Conservation (phyloP, 257 asterid genomes). For the Gynochthodes officinalis region DNA sequence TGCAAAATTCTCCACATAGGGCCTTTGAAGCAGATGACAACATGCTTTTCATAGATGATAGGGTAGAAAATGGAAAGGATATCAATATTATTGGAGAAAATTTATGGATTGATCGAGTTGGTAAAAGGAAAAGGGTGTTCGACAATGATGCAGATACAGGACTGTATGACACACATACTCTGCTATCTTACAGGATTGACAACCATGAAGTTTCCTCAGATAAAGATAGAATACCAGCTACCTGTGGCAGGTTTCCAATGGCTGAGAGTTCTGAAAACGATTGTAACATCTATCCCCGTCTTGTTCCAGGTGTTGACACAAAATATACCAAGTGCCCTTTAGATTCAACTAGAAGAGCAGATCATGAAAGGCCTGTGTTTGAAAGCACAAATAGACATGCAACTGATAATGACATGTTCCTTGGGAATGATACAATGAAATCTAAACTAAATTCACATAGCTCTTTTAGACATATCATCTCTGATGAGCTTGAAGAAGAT, state of each 20-base stretch:
- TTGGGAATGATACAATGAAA: slow-evolving; percentile 25
- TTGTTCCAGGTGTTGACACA: slow-evolving; percentile 15
- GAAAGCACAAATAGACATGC: slow-evolving; percentile 20
- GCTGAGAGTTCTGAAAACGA: slow-evolving; percentile 26
- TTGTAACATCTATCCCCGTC: slow-evolving; percentile 21
- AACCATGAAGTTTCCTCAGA: slow-evolving; percentile 17
- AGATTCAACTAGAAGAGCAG: slow-evolving; percentile 25
- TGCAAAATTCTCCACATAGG: slow-evolving; percentile 24
- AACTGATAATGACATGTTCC: slow-evolving; percentile 23
- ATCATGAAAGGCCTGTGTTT: slow-evolving; percentile 26
- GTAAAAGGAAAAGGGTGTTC: slow-evolving; percentile 38
- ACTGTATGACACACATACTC: slow-evolving; percentile 6
- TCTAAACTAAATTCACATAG: slow-evolving; percentile 23
- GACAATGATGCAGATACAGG: slow-evolving; percentile 25
- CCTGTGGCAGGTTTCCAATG: slow-evolving; percentile 18
- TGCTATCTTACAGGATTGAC: slow-evolving; percentile 8
- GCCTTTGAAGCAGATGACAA: slow-evolving; percentile 22
- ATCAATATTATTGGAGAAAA: slow-evolving; percentile 19
- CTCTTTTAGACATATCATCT: slow-evolving; percentile 17
- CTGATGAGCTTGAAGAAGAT: slow-evolving; percentile 25
- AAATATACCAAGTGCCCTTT: slow-evolving; percentile 14
- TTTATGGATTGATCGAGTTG: slow-evolving; percentile 16
- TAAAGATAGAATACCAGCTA: slow-evolving; percentile 31
- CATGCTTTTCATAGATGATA: slow-evolving; percentile 23
- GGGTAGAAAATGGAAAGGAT: slow-evolving; percentile 27